Evolutionary conservation across 2,329 filamentous ascomycete genomes (phyloP).

Genomic region (Monosporascus sp.): DNA sequence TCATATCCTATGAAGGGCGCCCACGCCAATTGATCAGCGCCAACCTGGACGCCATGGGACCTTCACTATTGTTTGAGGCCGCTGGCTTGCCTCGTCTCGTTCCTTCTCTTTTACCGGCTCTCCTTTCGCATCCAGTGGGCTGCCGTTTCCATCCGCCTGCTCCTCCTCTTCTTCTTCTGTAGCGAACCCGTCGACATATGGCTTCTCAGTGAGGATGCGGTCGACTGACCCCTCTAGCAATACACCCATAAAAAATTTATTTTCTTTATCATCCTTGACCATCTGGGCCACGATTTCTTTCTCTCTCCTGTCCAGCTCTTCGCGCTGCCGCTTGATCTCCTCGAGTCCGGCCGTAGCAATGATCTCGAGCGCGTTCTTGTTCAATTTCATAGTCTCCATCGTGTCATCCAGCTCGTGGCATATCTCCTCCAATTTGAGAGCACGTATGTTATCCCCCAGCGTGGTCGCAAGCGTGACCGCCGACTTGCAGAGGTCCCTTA

Average conservation of each 20-base stretch:
- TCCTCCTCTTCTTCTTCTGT: not conserved
- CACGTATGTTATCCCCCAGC: slow-evolving; percentile 23
- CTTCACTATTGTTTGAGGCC: no score
- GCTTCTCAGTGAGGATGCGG: slow-evolving; percentile 9
- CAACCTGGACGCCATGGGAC: no score
- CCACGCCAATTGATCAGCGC: no score
- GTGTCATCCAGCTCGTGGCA: slow-evolving; percentile 22
- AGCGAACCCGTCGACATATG: not conserved
- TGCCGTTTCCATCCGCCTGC: not conserved
- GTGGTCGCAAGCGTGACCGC: slow-evolving; percentile 21
- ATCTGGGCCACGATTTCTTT: slow-evolving; percentile 21
- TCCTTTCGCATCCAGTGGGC: no score
- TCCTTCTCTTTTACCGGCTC: no score
- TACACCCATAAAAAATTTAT: slow-evolving; percentile 22
- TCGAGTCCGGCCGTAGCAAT: slow-evolving; percentile 19
- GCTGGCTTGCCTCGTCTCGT: no score
- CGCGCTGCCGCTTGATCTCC: slow-evolving; percentile 27
- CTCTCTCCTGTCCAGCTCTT: slow-evolving; percentile 31
- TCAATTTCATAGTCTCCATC: slow-evolving; percentile 27
- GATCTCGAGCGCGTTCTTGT: slow-evolving; percentile 29
- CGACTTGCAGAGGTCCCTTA: slow-evolving; percentile 23
- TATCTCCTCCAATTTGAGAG: slow-evolving; percentile 23
- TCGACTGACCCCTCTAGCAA: slow-evolving; percentile 24
- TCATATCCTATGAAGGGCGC: no score
- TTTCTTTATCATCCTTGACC: slow-evolving; percentile 22